Evolutionary conservation across 164 flowering plant genomes (phyloP), one percentile per base, ranked within the genome.

Genomic region (Liquidambar formosana): DNA sequence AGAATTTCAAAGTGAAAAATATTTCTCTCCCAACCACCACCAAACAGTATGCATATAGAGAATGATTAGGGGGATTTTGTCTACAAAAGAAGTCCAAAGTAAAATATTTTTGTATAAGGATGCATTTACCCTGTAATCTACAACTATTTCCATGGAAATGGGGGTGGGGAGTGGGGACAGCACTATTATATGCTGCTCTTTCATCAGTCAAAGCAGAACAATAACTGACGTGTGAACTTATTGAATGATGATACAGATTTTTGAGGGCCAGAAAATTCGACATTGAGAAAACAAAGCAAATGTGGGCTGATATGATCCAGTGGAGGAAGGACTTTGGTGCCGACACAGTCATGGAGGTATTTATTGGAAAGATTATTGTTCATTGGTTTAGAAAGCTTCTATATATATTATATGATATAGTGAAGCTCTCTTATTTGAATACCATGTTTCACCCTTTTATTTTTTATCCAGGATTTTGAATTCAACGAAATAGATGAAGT

Each of bases 261-360:
- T 71, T 93, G 78, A 89, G 77, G 82, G 98, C 98, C 15, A 86
- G 98, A 77, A 93, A 93, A 70, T 91, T 87, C 69, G 98, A 93
- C 60, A 67, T 84, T 54, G 98, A 93, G 71, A 91, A 93, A 70
- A 71, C 98, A 70, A 91, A 88, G 85, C 91, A 93, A 79, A 91
- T 93, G 98, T 93, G 97, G 98, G 33, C 83, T 68, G 94, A 93
- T 68, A 93, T 93, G 98, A 72, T 93, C 47, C 79, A 85, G 21
- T 93, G 98, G 98, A 87, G 98, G 79, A 93, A 85, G 77, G 96
- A 93, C 4, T 89, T 88, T 62, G 92, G 87, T 21, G 81, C 93
- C 11, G 97, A 91, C 77, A 84, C 89, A 19, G 80, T 91, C 53
- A 65, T 82, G 82, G 93, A 93, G 97, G 97, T 91, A 85, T 8